These are phyloP conservation scores for Anisodus tanguticus DNA, from an alignment of 257 asterid species.

Conservation along the genomic window DNA sequence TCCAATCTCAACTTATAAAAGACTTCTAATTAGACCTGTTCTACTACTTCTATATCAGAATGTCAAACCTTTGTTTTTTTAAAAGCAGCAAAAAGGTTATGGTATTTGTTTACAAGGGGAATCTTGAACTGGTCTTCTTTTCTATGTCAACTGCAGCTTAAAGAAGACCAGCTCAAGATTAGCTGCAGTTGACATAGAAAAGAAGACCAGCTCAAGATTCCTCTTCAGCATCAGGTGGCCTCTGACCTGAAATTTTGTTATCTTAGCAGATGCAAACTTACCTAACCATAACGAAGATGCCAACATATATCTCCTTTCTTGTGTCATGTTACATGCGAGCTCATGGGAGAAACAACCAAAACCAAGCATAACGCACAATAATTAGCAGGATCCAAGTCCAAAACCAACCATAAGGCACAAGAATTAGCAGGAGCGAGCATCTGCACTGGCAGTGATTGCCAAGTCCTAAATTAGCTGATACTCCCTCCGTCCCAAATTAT, in stretches of 20 bases:
- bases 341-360: neutral
- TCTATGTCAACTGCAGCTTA: neutral
- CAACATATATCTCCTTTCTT: neutral
- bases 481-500: too few species aligned
- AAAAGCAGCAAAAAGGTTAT: neutral
- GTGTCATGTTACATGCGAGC: constrained; percentile 6
- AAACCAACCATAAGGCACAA: neutral
- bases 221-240: neutral
- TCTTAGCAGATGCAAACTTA: neutral
- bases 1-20: neutral
- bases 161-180: neutral
- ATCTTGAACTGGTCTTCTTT: neutral
- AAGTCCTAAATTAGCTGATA: neutral
- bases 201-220: too few species aligned
- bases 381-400: neutral
- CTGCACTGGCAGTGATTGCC: neutral
- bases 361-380: neutral
- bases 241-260: neutral
- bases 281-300: neutral
- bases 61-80: neutral
- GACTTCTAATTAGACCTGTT: neutral
- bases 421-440: neutral
- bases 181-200: too few species aligned
- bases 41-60: neutral
- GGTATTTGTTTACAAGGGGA: neutral